Base-by-base conservation (phyloP, 345 rosid genomes). In the Lumnitzera littorea region DNA sequence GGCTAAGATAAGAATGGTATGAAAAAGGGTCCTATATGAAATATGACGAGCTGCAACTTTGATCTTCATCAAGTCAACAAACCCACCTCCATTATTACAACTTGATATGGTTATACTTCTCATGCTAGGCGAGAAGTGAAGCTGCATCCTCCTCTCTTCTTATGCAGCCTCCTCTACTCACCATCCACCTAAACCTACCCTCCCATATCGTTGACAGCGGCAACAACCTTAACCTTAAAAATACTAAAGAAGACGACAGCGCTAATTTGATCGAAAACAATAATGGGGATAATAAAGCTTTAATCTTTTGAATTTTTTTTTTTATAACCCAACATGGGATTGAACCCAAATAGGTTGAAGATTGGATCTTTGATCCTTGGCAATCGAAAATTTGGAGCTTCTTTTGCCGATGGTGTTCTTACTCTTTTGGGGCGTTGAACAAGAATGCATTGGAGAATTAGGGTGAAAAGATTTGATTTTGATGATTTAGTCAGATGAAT, bases 91-190 rank as follows among this genome's bases (percentile, higher is more conserved):
- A 11, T 25, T 50, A 31, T 50, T 60, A 54, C 82, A 91, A 81
- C 91, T 88, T 68, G 92, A 91, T 76, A 95, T 95, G 62, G 99
- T 95, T 79, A 95, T 87, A 74, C 99, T 95, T 88, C 98, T 95
- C 99, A 95, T 95, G 85, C 99, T 91, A 77, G 96, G 98, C 80
- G 99, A 95, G 85, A 95, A 75, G 91, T 86, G 96, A 87, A 95
- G 99, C 98, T 85, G 99, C 99, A 95, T 95, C 80, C 82, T 91
- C 83, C 67, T 71, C 78, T 36, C 43, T 36, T 36, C 43, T 36
- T 36, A 80, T 64, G 92, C 95, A 82, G 92, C 91, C 81, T 70
- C 90, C 67, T 81, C 58, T 53, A 58, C 51, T 48, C 66, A 47
- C 13, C 53, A 27, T 46, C 29, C 8, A n/a, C 55, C 50, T 49